Conservation (phyloP, 208 protist species). For the Leishmania tarentolae region DNA sequence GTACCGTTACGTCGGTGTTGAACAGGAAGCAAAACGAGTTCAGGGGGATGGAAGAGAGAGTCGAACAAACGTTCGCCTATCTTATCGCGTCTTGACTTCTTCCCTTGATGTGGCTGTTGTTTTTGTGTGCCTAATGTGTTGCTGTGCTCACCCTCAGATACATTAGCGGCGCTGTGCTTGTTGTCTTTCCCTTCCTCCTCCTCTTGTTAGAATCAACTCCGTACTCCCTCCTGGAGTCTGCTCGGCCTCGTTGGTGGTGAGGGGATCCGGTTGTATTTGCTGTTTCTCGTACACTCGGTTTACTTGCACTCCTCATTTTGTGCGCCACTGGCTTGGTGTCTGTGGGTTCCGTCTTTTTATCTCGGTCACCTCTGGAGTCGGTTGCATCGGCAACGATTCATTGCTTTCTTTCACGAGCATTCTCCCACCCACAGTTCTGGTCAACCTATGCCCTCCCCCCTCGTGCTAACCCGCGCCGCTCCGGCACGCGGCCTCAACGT, state of each 20-base stretch:
- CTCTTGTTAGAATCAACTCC: too few relatives aligned
- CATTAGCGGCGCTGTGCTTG: too few relatives aligned
- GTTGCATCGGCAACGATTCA: neutral
- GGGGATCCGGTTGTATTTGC: neutral
- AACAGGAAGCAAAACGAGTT: neutral
- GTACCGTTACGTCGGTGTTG: neutral
- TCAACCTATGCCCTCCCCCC: constrained; percentile 61
- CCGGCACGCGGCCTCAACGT: constrained; percentile 65
- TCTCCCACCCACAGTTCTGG: neutral
- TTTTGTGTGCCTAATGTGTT: too few relatives aligned
- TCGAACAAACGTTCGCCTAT: too few relatives aligned
- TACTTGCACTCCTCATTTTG: neutral
- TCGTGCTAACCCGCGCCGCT: constrained; percentile 69
- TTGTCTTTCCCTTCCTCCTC: too few relatives aligned
- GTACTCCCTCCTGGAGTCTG: neutral
- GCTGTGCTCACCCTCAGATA: too few relatives aligned
- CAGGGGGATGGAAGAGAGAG: neutral
- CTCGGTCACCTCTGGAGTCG: neutral
- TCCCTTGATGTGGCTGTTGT: too few relatives aligned
- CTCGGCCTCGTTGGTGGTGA: neutral
- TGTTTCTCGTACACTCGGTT: neutral
- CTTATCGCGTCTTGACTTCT: too few relatives aligned
- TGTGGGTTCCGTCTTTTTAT: neutral
- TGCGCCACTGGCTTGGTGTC: neutral
- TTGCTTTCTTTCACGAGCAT: neutral